These are phyloP conservation scores for Aspergillus carbonarius DNA, from an alignment of 2,329 filamentous ascomycete species.

Conservation along the genomic window DNA sequence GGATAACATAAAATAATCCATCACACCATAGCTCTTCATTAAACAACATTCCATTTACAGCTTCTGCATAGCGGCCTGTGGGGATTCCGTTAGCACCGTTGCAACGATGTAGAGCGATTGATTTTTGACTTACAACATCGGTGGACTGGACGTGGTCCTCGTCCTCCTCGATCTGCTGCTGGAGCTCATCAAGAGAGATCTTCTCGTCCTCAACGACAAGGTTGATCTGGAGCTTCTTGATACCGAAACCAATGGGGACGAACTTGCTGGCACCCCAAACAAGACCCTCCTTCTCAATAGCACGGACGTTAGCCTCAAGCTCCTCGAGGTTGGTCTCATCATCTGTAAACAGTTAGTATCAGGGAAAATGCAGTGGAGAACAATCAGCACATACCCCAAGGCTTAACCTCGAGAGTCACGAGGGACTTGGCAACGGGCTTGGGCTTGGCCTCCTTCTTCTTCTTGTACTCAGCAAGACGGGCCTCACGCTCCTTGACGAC, in stretches of 20 bases:
- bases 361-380: background rate
- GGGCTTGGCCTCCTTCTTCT: constrained; percentile 93
- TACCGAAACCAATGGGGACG: constrained; percentile 89
- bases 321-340: constrained; percentile 90
- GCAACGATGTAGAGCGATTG: no score
- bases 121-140: constrained; percentile 63
- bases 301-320: constrained; percentile 76
- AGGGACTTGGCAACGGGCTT: constrained; percentile 95
- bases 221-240: constrained; percentile 99
- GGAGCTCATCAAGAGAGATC: constrained; percentile 80
- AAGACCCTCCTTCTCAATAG: constrained; percentile 88
- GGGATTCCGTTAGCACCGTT: constrained; percentile 17
- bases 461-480: constrained; percentile 87
- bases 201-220: constrained; percentile 97
- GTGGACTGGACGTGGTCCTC: constrained; percentile 97
- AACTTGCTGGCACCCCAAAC: constrained; percentile 93
- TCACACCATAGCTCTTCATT: constrained; percentile 37
- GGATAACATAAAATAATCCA: constrained; percentile 36
- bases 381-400: constrained; percentile 75
- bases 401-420: constrained; percentile 95
- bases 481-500: constrained; percentile 80
- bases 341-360: constrained; percentile 52
- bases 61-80: constrained; percentile 78
- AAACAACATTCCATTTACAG: constrained; percentile 59
- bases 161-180: constrained; percentile 79